These are phyloP conservation scores for Aspergillus ochraceoroseus DNA, from an alignment of 2,329 filamentous ascomycete species.

Conservation along the genomic window DNA sequence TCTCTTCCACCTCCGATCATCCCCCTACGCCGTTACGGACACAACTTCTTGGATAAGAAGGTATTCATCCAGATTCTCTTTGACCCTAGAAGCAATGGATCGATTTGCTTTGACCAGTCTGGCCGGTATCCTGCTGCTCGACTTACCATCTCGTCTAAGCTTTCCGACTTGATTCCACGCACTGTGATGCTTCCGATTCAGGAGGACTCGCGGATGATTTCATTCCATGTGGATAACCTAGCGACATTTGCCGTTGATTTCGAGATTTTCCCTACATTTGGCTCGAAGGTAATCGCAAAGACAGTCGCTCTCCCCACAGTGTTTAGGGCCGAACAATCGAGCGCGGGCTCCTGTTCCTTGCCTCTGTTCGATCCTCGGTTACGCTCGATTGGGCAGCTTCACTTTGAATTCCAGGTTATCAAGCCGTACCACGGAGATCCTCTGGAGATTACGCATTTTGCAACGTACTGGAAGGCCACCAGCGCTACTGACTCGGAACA, in stretches of 20 bases:
- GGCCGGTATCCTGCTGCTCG: constrained; percentile 93
- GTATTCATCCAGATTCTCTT: constrained; percentile 93
- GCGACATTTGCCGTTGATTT: constrained; percentile 94
- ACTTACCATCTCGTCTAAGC: constrained; percentile 92
- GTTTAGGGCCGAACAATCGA: constrained; percentile 70
- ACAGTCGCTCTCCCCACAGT: constrained; percentile 85
- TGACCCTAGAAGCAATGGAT: constrained; percentile 60
- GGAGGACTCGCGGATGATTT: constrained; percentile 88
- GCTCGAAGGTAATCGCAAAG: constrained; percentile 94
- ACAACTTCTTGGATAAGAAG: constrained; percentile 98
- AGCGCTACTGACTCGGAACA: constrained; percentile 83
- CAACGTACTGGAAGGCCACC: constrained; percentile 98
- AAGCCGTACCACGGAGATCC: constrained; percentile 91
- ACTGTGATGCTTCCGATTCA: constrained; percentile 94
- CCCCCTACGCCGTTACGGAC: constrained; percentile 85
- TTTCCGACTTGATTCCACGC: constrained; percentile 91
- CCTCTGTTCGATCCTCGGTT: constrained; percentile 90
- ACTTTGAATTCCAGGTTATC: constrained; percentile 91
- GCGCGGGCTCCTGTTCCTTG: constrained; percentile 73
- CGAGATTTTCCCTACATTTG: constrained; percentile 95
- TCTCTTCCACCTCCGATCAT: constrained; percentile 95
- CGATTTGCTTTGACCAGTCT: constrained; percentile 93
- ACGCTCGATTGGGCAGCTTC: constrained; percentile 86
- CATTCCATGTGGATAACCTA: constrained; percentile 91
- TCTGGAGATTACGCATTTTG: constrained; percentile 94